phyloP scores from a whole-genome alignment of 2,329 filamentous ascomycete species.

The Boeremia exigua region DNA sequence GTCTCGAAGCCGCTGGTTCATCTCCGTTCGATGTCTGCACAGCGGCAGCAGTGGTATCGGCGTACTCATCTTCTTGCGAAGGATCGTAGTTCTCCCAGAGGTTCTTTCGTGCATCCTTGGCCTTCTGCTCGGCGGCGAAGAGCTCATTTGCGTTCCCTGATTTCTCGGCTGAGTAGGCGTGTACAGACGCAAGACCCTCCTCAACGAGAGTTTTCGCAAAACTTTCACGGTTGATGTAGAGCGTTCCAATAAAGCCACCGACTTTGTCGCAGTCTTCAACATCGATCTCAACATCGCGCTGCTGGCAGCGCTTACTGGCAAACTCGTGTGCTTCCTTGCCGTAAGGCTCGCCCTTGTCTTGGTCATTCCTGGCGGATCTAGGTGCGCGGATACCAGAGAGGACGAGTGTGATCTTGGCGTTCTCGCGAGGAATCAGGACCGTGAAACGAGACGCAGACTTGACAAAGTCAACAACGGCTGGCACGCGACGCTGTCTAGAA shows the following conservation, averaged over 20 bases:
- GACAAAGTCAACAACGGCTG: conserved; percentile 94
- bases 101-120: conserved; percentile 86
- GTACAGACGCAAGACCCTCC: conserved; percentile 90
- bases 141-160: conserved; percentile 88
- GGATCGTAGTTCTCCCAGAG: conserved; percentile 96
- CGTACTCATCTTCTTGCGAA: conserved; percentile 78
- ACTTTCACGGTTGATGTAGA: conserved; percentile 94
- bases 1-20: conserved; percentile 62
- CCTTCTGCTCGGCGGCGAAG: conserved; percentile 82
- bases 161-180: conserved; percentile 95
- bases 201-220: conserved; percentile 93
- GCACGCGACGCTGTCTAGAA: conserved; percentile 88
- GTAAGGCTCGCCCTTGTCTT: conserved; percentile 87
- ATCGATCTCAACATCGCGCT: conserved; percentile 95
- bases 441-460: conserved; percentile 97
- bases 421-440: conserved; percentile 87
- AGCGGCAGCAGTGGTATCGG: conserved; percentile 53
- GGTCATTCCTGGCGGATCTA: conserved; percentile 78
- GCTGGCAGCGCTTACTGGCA: conserved; percentile 84
- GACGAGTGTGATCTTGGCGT: conserved; percentile 92
- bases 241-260: conserved; percentile 93
- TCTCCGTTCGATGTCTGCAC: conserved; percentile 61
- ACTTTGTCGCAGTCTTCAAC: conserved; percentile 95
- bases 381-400: conserved; percentile 92
- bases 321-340: conserved; percentile 94